Percentiles rank a stretch among this genome's conserved stretches.
These are phyloP conservation scores for Sideroxylon spinosum DNA, from an alignment of 179 eudicot species.

Conservation along the genomic window DNA sequence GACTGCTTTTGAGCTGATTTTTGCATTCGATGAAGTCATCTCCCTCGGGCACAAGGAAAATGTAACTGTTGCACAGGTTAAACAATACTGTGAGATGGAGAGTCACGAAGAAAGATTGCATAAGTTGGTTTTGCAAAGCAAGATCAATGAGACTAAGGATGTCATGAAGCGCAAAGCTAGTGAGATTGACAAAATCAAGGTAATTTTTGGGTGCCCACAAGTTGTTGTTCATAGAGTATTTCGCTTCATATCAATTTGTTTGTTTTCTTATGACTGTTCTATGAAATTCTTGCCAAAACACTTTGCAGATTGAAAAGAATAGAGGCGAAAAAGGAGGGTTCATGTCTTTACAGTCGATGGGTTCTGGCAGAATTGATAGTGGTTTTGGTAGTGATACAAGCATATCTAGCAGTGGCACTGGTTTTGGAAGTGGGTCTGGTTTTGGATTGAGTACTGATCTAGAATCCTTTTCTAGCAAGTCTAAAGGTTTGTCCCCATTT, in stretches of 20 bases:
- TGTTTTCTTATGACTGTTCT: background rate
- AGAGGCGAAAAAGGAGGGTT: conserved; percentile 71
- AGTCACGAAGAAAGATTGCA: conserved; percentile 97
- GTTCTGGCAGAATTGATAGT: conserved; percentile 62
- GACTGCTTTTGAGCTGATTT: conserved; percentile 85
- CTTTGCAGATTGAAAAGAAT: conserved; percentile 65
- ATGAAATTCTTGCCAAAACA: background rate
- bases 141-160: conserved; percentile 93
- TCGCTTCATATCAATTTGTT: background rate
- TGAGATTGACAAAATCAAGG: conserved; percentile 97
- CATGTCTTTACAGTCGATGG: conserved; percentile 63
- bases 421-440: conserved; percentile 70
- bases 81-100: conserved; percentile 99
- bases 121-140: conserved; percentile 85
- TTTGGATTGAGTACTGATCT: conserved; percentile 55
- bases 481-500: conserved; percentile 58
- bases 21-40: conserved; percentile 93
- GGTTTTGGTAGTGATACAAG: conserved; percentile 49
- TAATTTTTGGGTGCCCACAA: conserved; percentile 17
- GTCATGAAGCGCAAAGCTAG: conserved; percentile 92
- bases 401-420: conserved; percentile 44
- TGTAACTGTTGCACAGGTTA: conserved; percentile 87
- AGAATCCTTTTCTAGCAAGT: conserved; percentile 62
- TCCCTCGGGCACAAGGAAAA: conserved; percentile 84
- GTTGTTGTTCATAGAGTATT: background rate